Base-by-base conservation (phyloP, 2,329 filamentous ascomycete genomes). In the Fusarium algeriense region DNA sequence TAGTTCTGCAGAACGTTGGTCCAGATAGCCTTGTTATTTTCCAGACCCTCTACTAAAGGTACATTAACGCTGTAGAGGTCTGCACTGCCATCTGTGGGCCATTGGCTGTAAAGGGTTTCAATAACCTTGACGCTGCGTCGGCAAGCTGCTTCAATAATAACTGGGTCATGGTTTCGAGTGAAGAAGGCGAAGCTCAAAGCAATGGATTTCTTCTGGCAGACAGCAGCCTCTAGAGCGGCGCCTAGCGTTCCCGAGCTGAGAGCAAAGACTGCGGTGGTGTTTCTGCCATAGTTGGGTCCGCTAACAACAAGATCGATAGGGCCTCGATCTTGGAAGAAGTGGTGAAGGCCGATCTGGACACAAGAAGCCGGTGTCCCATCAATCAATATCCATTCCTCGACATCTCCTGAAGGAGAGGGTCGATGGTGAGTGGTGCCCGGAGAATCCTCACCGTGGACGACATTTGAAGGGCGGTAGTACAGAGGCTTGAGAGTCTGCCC, bases 31-130 rank as follows among this genome's bases (percentile, higher is more conserved):
- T 93, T 94, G 58, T 87, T 86, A 20, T 83, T 79, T 73, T 91
- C 91, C 2, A 98, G 89, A 10, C 90, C 91, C 65, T 93, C 91
- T 17, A 96, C 87, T 14, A 98, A 84, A 23, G 96, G 95, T 12
- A 98, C 92, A 78, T 98, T 98, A 74, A 98, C 90, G 50, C 88
- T 92, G 81, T 97, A 98, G n/a, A 98, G 83, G 78, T 97, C 93
- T 8, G 93, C 90, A 65, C 86, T 87, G 35, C 84, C 81, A 55
- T 90, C 90, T 37, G 84, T 82, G 0, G 85, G 88, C 92, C 93
- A 97, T 78, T 94, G 92, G 52, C 87, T 85, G 74, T 88, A 90
- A 10, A 99, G 85, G 68, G 93, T 88, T 80, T 97, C 92, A 70
- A 97, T 91, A 28, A 98, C 86, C 70, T 87, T 88, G 28, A 96